Percentiles rank a stretch among this genome's conserved stretches.
These are phyloP conservation scores for Paecilomyces sp. DNA, from an alignment of 2,329 filamentous ascomycete genomes.

Conservation along the genomic window DNA sequence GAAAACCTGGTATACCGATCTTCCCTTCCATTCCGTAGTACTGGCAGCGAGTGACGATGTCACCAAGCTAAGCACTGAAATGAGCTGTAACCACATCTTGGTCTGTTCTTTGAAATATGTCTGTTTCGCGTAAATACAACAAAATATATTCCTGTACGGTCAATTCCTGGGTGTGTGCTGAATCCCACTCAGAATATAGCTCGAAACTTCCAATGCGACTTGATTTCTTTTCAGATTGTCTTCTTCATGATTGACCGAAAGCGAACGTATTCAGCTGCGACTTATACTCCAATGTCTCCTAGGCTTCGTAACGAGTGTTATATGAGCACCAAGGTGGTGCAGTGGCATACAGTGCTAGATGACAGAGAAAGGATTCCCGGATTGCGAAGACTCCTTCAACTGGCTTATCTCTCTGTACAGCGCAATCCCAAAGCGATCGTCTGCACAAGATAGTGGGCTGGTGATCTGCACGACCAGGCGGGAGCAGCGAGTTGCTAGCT, in stretches of 20 bases:
- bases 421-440: not conserved
- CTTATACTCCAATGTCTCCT: not conserved
- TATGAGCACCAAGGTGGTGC: not conserved
- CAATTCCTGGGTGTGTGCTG: not conserved
- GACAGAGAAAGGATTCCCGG: not conserved
- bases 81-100: not conserved
- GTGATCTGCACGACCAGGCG: not conserved
- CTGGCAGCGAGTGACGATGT: constrained; percentile 14
- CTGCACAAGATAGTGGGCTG: not conserved
- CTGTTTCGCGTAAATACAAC: not conserved
- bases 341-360: not conserved
- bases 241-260: not conserved
- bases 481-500: not conserved
- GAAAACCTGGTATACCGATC: constrained; percentile 41
- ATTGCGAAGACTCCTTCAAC: not conserved
- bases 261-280: not conserved
- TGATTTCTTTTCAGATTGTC: not conserved
- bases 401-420: not conserved
- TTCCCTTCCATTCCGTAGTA: constrained; percentile 29
- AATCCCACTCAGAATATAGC: not conserved
- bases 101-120: not conserved
- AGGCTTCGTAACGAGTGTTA: not conserved
- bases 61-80: not conserved
- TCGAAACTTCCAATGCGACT: not conserved
- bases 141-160: not conserved